Base-by-base conservation (phyloP, 257 asterid species). In the Jasminum sambac region DNA sequence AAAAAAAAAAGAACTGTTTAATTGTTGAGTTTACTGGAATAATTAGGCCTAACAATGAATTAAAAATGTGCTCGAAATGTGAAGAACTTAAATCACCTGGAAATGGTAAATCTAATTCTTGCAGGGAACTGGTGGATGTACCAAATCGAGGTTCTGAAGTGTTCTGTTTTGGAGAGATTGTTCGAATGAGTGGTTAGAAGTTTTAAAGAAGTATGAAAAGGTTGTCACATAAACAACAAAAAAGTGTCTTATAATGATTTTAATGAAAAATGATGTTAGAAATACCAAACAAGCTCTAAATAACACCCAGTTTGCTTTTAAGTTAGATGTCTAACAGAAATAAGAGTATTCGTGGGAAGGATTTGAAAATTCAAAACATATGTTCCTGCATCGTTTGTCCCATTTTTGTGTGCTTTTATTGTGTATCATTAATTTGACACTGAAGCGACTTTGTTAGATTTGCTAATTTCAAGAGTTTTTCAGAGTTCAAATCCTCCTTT, bases 401-500 rank as follows among this genome's bases (percentile, higher is more conserved):
- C 5, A 50, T 50, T 1, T 2, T 7, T 50, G 2, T 1, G 59
- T 50, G 59, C 26, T 50, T 50, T 50, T 50, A 50, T n/a, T 50
- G 19, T 7, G 59, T 17, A 50, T 10, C n/a, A 55, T 23, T 11
- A 23, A 6, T 55, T 55, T 55, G 10, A 17, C 7, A 21, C 21
- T 23, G 14, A 1, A 55, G 36, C n/a, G 21, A 55, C n/a, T 34
- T 55, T 23, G 14, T 55, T 52, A 7, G 34, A 3, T 55, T 37
- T 42, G 42, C 74, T 84, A 77, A 86, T 74, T 72, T 76, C 58
- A 68, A 40, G 74, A 68, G 40, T 44, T 73, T 89, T 82, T 37
- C 88, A 95, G 99, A 95, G 96, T 80, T 91, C 99, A 82, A 90
- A 95, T 80, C 99, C 98, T 58, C 99, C 99, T 19, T 95, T 95